phyloP scores from a whole-genome alignment of 306 rosid species.

The Begonia peltatifolia region DNA sequence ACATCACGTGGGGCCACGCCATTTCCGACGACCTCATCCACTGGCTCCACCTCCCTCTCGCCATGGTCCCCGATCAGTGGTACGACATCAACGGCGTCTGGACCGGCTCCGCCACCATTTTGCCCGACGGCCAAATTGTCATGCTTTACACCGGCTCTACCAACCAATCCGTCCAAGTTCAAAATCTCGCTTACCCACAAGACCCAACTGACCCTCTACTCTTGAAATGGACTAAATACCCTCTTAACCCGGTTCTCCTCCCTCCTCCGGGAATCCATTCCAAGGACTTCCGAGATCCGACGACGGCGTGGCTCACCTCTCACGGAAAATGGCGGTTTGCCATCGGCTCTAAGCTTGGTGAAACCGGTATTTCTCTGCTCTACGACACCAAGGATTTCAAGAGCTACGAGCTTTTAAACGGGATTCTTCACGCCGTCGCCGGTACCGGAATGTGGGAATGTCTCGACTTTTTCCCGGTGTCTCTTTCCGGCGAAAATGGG shows the following conservation, averaged over 20 bases:
- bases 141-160: slow-evolving; percentile 89
- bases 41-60: slow-evolving; percentile 81
- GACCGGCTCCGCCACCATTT: slow-evolving; percentile 84
- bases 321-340: slow-evolving; percentile 63
- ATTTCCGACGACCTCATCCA: slow-evolving; percentile 70
- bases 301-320: slow-evolving; percentile 76
- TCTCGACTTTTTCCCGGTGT: slow-evolving; percentile 64
- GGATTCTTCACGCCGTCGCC: slow-evolving; percentile 42
- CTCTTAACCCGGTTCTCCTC: slow-evolving; percentile 48
- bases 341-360: slow-evolving; percentile 55
- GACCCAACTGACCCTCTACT: slow-evolving; percentile 63
- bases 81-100: slow-evolving; percentile 67
- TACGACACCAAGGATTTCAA: slow-evolving; percentile 63
- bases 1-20: slow-evolving; percentile 88
- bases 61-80: slow-evolving; percentile 71
- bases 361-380: slow-evolving; percentile 52
- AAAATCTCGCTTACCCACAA: slow-evolving; percentile 64
- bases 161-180: slow-evolving; percentile 61
- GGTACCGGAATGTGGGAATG: slow-evolving; percentile 95
- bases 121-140: slow-evolving; percentile 37
- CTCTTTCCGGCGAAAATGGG: slow-evolving; percentile 20
- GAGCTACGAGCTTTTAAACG: slow-evolving; percentile 30
- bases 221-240: slow-evolving; percentile 51
- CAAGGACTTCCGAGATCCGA: slow-evolving; percentile 82
- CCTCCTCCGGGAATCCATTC: slow-evolving; percentile 49